These are phyloP conservation scores for Saprolegnia parasitica DNA, from an alignment of 352 stramenopile genomes.

Conservation along the genomic window DNA sequence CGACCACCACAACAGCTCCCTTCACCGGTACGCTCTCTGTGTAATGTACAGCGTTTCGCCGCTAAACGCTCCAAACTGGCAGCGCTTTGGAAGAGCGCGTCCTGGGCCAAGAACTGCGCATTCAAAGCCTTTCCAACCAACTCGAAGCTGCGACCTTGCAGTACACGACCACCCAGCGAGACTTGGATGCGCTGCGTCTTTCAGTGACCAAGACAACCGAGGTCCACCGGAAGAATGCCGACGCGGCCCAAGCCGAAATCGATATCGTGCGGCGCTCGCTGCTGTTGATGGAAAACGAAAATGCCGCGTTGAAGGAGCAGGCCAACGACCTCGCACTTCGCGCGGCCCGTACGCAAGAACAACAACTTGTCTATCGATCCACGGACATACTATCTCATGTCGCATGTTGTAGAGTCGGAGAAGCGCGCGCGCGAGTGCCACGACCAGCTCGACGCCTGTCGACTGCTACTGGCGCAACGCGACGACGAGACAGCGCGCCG, in stretches of 20 bases:
- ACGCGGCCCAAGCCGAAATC: constrained; percentile 35
- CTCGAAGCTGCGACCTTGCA: constrained; percentile 30
- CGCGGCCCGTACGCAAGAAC: not conserved
- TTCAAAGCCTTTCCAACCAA: not conserved
- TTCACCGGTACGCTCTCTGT: constrained; percentile 18
- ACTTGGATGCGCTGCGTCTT: not conserved
- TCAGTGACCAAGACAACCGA: not conserved
- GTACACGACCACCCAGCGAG: constrained; percentile 31
- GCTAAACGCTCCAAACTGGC: not conserved
- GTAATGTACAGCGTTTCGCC: no score
- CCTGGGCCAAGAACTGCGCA: constrained; percentile 23
- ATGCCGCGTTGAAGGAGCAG: constrained; percentile 31
- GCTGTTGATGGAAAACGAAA: constrained; percentile 31
- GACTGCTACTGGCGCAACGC: not conserved
- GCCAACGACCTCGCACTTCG: not conserved
- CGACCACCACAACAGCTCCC: constrained; percentile 26
- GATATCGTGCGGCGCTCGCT: constrained; percentile 55
- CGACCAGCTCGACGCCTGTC: constrained; percentile 14
- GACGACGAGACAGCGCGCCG: constrained; percentile 3
- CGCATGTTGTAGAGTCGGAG: constrained; percentile 2
- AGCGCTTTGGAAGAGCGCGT: constrained; percentile 33
- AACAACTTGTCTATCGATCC: not conserved
- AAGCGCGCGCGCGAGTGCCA: constrained; percentile 3
- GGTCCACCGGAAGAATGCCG: constrained; percentile 9
- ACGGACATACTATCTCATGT: no score